phyloP scores from a whole-genome alignment of 2,329 filamentous ascomycete species.

The Trematosphaeria pertusa region DNA sequence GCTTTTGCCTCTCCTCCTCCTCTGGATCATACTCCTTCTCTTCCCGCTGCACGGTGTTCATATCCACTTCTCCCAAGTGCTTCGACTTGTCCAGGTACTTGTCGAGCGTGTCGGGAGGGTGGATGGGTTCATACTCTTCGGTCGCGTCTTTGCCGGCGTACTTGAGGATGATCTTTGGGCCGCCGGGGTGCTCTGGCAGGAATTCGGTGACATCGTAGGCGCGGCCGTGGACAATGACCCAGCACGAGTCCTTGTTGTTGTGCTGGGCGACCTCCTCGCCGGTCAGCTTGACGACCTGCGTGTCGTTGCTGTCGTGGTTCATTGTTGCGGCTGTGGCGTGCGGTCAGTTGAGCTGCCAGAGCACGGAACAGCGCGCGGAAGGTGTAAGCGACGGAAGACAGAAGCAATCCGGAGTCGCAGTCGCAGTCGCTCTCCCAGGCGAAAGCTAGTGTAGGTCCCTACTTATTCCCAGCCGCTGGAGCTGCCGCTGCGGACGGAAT shows the following conservation, averaged over 20 bases:
- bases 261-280: constrained; percentile 69
- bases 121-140: constrained; percentile 61
- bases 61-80: constrained; percentile 48
- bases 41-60: constrained; percentile 43
- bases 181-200: constrained; percentile 68
- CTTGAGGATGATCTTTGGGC: constrained; percentile 90
- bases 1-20: constrained; percentile 76
- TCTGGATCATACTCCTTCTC: constrained; percentile 60
- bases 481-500: constrained; percentile 26
- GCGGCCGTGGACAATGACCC: constrained; percentile 72
- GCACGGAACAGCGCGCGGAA: neutral
- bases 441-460: constrained; percentile 6
- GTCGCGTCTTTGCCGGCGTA: constrained; percentile 61
- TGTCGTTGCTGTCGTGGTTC: constrained; percentile 53
- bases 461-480: constrained; percentile 32
- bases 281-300: constrained; percentile 52
- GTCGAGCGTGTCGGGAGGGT: constrained; percentile 56
- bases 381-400: constrained; percentile 9
- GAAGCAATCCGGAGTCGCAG: too few species aligned
- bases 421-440: too few species aligned
- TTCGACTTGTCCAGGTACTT: constrained; percentile 53
- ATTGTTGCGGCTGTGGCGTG: constrained; percentile 39
- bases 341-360: constrained; percentile 8
- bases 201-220: constrained; percentile 74
- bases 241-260: constrained; percentile 78